Evolutionary conservation across 441 rosid species (phyloP), one percentile per base, ranked within the genome.

Genomic region (Bocquillonia castaneifolia): DNA sequence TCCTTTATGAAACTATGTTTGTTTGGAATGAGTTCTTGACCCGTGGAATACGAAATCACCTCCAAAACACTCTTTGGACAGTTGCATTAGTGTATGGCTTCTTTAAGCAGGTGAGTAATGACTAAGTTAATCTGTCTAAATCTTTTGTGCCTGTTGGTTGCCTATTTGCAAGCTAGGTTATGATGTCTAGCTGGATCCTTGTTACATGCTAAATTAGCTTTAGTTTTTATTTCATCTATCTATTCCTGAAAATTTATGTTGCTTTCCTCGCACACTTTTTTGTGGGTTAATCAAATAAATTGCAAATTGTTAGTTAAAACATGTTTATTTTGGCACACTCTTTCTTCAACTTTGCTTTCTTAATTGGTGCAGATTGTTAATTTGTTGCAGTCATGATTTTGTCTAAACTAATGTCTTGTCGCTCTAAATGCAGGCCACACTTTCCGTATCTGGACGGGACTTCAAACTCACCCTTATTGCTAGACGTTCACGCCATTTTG

Each of bases 21-120:
- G 99, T 95, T 52, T 95, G 99, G 99, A 95, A 95, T 77, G 98
- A 91, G 77, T 96, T 87, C 78, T 76, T 96, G 84, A 91, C 99
- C 45, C 91, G 86, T 67, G 99, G 86, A 53, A 83, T 93, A 59
- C 91, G 99, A 63, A 85, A 82, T 74, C 89, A 85, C 76, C 96
- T 91, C 69, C 85, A 81, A 76, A 93, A 89, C 78, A 91, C 96
- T 36, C 45, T 85, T 36, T 96, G 99, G 99, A 95, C 99, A 15
- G 96, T 95, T 60, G 96, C 99, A 50, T 82, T 95, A 74, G 98
- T 95, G 31, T 81, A 95, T 76, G 98, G 99, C 39, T 92, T 88
- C 83, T 92, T 92, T 79, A 91, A 86, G 74, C 99, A 95, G 97
- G 99, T 95, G 52, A 76, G 82, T 39, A 37, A 32, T 66, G 32